A percentile compares a stretch with the other conserved stretches of the same genome.
Evolutionary conservation across 2,329 filamentous ascomycete species (phyloP).

Genomic region (Calonectria ilicicola): DNA sequence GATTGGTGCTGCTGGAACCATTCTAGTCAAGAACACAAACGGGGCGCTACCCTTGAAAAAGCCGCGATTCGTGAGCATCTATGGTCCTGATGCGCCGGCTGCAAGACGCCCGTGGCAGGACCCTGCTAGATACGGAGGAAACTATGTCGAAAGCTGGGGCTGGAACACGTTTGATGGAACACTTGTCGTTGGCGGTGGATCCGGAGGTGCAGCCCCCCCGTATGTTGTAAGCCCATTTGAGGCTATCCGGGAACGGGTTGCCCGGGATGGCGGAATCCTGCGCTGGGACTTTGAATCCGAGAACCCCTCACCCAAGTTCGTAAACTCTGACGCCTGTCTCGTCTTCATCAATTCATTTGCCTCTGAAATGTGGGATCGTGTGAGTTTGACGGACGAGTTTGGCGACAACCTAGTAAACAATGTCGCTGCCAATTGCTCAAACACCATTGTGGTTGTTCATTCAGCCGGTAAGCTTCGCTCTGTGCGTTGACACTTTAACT

Average conservation of each 20-base stretch:
- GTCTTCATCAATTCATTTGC: constrained; percentile 91
- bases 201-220: constrained; percentile 78
- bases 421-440: constrained; percentile 70
- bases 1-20: constrained; percentile 83
- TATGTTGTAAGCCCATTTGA: constrained; percentile 76
- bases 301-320: constrained; percentile 73
- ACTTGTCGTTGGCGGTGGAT: constrained; percentile 84
- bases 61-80: constrained; percentile 81
- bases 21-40: constrained; percentile 85
- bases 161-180: constrained; percentile 57
- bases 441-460: constrained; percentile 74
- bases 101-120: constrained; percentile 69
- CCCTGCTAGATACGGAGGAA: constrained; percentile 80
- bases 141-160: constrained; percentile 54
- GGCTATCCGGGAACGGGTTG: constrained; percentile 50
- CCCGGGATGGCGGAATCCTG: constrained; percentile 40
- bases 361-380: constrained; percentile 92
- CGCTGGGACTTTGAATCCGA: constrained; percentile 71
- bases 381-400: constrained; percentile 80
- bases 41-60: constrained; percentile 81
- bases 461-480: constrained; percentile 63
- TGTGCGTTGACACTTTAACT: no score
- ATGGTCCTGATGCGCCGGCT: constrained; percentile 87
- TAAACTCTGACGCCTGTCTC: constrained; percentile 72
- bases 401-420: constrained; percentile 65